Evolutionary conservation across 108 stramenopile genomes (phyloP).

Genomic region (Nitzschia inconspicua): DNA sequence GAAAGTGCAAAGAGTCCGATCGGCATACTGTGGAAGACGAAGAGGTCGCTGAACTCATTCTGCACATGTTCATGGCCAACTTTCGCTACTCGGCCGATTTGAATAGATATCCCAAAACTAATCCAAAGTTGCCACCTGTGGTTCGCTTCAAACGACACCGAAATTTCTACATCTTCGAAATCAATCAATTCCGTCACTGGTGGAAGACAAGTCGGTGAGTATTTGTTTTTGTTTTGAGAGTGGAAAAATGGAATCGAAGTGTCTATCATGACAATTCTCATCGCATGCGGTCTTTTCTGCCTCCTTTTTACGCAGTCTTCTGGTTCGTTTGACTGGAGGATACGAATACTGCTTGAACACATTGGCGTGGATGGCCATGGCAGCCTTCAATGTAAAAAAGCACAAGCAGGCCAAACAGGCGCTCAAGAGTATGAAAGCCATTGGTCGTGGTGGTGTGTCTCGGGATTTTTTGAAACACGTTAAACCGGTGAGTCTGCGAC

Average conservation of each 20-base stretch:
- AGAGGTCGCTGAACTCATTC: no score
- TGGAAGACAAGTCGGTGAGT: conserved; percentile 81
- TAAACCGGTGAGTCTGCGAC: conserved; percentile 13
- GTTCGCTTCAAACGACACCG: conserved; percentile 38
- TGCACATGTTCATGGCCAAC: no score
- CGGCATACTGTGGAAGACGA: no score
- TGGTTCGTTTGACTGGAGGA: conserved; percentile 50
- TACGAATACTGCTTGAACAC: conserved; percentile 32
- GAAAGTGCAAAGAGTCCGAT: no score
- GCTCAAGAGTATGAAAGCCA: conserved; percentile 48
- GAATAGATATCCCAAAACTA: conserved; percentile 30
- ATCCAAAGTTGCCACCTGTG: conserved; percentile 31
- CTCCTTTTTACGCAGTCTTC: no score
- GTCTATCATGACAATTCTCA: no score
- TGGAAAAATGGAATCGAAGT: no score
- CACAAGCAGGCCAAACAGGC: conserved; percentile 40
- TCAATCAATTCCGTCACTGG: conserved; percentile 61
- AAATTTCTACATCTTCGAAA: conserved; percentile 18
- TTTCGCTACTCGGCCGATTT: no score
- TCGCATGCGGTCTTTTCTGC: no score
- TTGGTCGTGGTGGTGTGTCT: conserved; percentile 50
- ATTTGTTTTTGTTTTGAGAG: no score
- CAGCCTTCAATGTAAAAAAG: conserved; percentile 29
- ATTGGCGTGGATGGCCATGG: conserved; percentile 27
- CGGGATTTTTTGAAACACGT: conserved; percentile 44